Evolutionary conservation across 192 early-diverging fungal species (phyloP).

Genomic region (Coemansia sp.): DNA sequence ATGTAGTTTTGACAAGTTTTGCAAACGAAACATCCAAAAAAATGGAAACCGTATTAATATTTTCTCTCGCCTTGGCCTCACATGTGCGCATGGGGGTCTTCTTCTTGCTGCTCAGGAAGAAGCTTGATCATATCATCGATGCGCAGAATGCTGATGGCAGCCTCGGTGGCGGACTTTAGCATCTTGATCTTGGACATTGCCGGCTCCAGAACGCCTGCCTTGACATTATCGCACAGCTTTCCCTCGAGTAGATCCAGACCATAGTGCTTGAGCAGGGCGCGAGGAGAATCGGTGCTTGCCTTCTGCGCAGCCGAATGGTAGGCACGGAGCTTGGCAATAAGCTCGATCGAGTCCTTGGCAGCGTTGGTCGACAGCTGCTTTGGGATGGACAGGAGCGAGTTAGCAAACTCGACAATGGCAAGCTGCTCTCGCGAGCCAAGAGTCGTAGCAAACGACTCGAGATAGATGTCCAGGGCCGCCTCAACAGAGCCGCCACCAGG

Average conservation of each 20-base stretch:
- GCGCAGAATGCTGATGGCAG: slow-evolving; percentile 95
- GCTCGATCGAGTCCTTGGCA: slow-evolving; percentile 96
- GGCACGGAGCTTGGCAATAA: slow-evolving; percentile 94
- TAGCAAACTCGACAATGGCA: slow-evolving; percentile 97
- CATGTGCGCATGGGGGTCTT: slow-evolving; percentile 60
- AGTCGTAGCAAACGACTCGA: slow-evolving; percentile 98
- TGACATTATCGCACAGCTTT: slow-evolving; percentile 87
- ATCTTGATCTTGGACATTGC: slow-evolving; percentile 98
- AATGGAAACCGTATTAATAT: background rate
- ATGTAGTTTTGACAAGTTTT: background rate
- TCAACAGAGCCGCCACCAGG: slow-evolving; percentile 98
- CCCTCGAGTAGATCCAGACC: slow-evolving; percentile 96
- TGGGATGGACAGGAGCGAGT: slow-evolving; percentile 92
- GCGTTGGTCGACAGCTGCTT: slow-evolving; percentile 98
- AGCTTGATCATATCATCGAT: slow-evolving; percentile 94
- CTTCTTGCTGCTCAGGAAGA: slow-evolving; percentile 49
- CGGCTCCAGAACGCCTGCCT: slow-evolving; percentile 95
- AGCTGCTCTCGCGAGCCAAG: slow-evolving; percentile 96
- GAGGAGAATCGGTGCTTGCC: slow-evolving; percentile 65
- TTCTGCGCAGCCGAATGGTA: slow-evolving; percentile 94
- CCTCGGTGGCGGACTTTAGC: slow-evolving; percentile 97
- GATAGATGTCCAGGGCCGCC: slow-evolving; percentile 91
- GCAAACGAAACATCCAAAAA: background rate
- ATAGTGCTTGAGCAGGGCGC: slow-evolving; percentile 79
- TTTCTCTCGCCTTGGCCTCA: background rate